phyloP scores from a whole-genome alignment of 2,329 filamentous ascomycete genomes.

The Alternaria ethzedia region DNA sequence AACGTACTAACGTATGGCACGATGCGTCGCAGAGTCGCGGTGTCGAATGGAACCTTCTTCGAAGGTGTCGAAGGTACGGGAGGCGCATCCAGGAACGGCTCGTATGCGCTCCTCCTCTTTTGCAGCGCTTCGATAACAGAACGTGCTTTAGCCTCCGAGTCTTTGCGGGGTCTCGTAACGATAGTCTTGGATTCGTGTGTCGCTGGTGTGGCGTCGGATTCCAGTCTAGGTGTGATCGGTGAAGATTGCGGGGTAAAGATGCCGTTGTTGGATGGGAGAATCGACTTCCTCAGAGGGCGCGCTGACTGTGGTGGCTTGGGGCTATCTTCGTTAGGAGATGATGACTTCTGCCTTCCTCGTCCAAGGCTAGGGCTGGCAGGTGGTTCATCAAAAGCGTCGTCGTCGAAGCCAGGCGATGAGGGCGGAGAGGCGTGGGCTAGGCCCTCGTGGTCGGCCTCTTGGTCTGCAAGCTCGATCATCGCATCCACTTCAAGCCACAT shows the following conservation, averaged over 20 bases:
- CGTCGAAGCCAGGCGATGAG: constrained; percentile 64
- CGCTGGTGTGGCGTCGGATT: constrained; percentile 29
- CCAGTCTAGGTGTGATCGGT: constrained; percentile 34
- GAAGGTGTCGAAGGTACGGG: constrained; percentile 35
- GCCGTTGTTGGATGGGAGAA: constrained; percentile 44
- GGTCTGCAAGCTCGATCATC: constrained; percentile 81
- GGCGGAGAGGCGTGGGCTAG: constrained; percentile 60
- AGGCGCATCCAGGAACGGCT: constrained; percentile 31
- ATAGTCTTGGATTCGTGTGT: constrained; percentile 36
- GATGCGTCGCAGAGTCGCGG: constrained; percentile 67
- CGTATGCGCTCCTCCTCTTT: constrained; percentile 50
- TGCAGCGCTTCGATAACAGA: constrained; percentile 68
- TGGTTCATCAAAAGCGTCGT: constrained; percentile 64
- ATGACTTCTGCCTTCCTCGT: constrained; percentile 37
- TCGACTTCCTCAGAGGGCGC: constrained; percentile 41
- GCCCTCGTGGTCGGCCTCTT: constrained; percentile 67
- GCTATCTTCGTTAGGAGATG: constrained; percentile 37
- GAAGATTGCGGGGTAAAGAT: constrained; percentile 46
- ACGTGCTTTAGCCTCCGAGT: constrained; percentile 65
- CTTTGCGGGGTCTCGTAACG: constrained; percentile 57
- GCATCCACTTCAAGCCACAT: constrained; percentile 85
- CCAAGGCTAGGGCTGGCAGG: constrained; percentile 45
- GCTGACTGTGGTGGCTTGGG: constrained; percentile 27
- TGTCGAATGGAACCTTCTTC: constrained; percentile 70
- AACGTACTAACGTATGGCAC: constrained; percentile 60